Evolutionary conservation across 139 green algal genomes (phyloP), one percentile per base, ranked within the genome.

Genomic region (Klebsormidium nitens): DNA sequence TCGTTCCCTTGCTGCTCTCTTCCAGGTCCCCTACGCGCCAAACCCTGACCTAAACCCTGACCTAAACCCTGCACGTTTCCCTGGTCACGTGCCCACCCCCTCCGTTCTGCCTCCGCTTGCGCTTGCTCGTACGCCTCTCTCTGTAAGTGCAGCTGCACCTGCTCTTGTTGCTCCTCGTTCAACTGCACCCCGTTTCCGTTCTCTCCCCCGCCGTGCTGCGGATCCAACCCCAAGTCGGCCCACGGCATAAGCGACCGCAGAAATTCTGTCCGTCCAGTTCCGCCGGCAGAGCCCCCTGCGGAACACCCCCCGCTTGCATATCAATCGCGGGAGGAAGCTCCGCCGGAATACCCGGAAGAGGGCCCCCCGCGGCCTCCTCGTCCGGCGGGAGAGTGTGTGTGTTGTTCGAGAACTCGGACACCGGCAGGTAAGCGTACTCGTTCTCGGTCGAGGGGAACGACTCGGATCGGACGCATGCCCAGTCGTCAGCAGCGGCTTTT

Each of bases 331-430:
- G 11, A 36, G 55, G 11, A 14, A 63, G 14, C 8, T 8, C 55
- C 32, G 11, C 55, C 55, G 11, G 11, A 8, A 8, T 14, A 50
- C 42, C 11, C 14, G 11, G 11, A 14, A 14, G 42, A 8, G 14
- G 42, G 14, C 8, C 14, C 55, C 32, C 31, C 29, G 29, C 32
- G 11, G 29, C 31, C 14, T 63, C 59, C 17, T 50, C 59, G 31
- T 89, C 84, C 0, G 62, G 60, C 0, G 90, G 89, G 37, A 96
- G 65, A 35, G 79, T 69, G 5, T 82, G 77, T 17, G 90, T 80
- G 3, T 76, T 71, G 49, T 96, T 90, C 26, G 69, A 84, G 64
- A 91, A 96, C 60, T 96, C 90, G 3, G 73, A n/a, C n/a, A 93
- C 31, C 0, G 83, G 75, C 50, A 95, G 78, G 79, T 96, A 88